Evolutionary conservation across 768 basidiomycete genomes (phyloP).

Genomic region (Nidularia sp.): DNA sequence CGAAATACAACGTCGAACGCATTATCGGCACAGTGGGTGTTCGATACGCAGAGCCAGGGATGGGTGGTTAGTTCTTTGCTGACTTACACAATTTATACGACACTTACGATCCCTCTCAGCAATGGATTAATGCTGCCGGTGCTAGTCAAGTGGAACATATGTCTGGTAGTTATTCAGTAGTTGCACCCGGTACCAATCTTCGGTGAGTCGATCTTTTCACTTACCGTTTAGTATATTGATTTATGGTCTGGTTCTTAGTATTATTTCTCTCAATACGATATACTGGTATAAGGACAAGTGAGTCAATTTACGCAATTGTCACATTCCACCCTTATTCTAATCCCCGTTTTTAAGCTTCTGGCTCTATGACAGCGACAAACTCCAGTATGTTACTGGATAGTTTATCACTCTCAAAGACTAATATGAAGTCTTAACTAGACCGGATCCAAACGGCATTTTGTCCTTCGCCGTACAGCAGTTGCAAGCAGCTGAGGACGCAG

Average conservation of each 20-base stretch:
- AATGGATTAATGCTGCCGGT: constrained; percentile 41
- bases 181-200: constrained; percentile 44
- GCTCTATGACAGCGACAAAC: constrained; percentile 50
- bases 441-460: constrained; percentile 60
- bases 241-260: constrained; percentile 19
- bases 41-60: constrained; percentile 43
- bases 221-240: neutral
- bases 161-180: constrained; percentile 52
- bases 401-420: too few relatives aligned
- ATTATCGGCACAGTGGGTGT: constrained; percentile 50
- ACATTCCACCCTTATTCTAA: neutral
- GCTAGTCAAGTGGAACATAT: constrained; percentile 37
- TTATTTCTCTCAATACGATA: constrained; percentile 57
- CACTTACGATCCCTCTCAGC: constrained; percentile 15
- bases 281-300: constrained; percentile 63
- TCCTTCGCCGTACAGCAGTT: constrained; percentile 49
- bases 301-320: constrained; percentile 4
- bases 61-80: constrained; percentile 36
- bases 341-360: constrained; percentile 38
- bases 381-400: constrained; percentile 27
- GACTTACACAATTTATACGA: neutral
- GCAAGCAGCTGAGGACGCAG: constrained; percentile 55
- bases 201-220: constrained; percentile 22
- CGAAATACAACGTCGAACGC: constrained; percentile 32
- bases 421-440: neutral